Percentiles rank a stretch among this genome's conserved stretches.
Conservation (phyloP, 352 stramenopile genomes). For the Phytophthora fragariaefolia region DNA sequence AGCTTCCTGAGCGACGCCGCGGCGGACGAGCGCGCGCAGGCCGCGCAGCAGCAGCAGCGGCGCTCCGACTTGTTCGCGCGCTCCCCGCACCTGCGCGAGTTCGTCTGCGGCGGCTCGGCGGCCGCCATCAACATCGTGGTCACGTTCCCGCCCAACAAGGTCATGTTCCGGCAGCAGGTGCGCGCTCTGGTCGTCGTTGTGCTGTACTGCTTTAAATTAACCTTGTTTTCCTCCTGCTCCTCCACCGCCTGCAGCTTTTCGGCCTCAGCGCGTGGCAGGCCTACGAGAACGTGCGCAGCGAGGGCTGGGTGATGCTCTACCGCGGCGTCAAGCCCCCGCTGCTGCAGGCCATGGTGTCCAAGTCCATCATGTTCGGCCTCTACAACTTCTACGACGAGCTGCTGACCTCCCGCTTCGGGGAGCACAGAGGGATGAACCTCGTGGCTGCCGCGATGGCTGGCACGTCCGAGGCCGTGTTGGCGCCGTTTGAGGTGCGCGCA, state of each 20-base stretch:
- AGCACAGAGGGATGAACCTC: constrained; percentile 51
- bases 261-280: constrained; percentile 73
- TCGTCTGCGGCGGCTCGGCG: constrained; percentile 78
- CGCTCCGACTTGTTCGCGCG: constrained; percentile 49
- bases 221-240: constrained; percentile 4
- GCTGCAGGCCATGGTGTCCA: constrained; percentile 85
- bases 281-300: constrained; percentile 69
- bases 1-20: constrained; percentile 33
- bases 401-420: constrained; percentile 53
- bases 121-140: constrained; percentile 89
- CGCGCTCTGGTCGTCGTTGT: background rate
- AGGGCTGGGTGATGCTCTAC: constrained; percentile 77
- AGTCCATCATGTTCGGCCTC: constrained; percentile 91
- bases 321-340: constrained; percentile 86
- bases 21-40: constrained; percentile 14
- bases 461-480: constrained; percentile 84
- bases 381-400: constrained; percentile 89
- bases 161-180: constrained; percentile 93
- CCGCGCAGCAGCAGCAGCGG: background rate
- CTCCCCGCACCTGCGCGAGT: constrained; percentile 82
- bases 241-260: constrained; percentile 77
- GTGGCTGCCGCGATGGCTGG: constrained; percentile 72
- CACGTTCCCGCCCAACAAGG: constrained; percentile 90
- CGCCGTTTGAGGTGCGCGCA: constrained; percentile 79
- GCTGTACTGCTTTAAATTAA: background rate